Conservation (phyloP, 352 stramenopile species). For the Globisporangium viniferum region DNA sequence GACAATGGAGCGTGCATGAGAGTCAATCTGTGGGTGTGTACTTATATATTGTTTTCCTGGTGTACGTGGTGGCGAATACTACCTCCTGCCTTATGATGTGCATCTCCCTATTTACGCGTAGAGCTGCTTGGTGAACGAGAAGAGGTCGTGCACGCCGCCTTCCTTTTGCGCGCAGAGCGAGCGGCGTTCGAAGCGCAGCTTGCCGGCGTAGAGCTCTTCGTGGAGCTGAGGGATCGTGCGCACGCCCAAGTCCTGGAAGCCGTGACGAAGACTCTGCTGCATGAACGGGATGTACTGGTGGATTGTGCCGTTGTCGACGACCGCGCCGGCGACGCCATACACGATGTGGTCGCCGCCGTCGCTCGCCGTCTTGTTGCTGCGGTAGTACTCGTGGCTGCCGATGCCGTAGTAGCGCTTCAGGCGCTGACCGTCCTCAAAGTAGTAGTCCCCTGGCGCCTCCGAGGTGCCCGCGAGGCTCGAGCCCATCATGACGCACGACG, state of each 20-base stretch:
- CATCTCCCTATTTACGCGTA: slow-evolving; percentile 36
- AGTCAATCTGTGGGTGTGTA: not conserved
- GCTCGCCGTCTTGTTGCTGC: slow-evolving; percentile 39
- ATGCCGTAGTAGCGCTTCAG: slow-evolving; percentile 99
- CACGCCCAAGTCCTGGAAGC: slow-evolving; percentile 96
- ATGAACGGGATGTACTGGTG: slow-evolving; percentile 98
- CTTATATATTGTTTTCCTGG: not conserved
- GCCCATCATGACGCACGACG: slow-evolving; percentile 99
- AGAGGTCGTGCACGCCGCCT: slow-evolving; percentile 96
- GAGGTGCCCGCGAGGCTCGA: slow-evolving; percentile 97
- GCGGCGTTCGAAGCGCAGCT: slow-evolving; percentile 94
- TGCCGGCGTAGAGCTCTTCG: slow-evolving; percentile 56
- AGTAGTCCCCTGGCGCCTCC: slow-evolving; percentile 98
- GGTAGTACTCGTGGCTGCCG: slow-evolving; percentile 94
- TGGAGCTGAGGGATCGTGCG: slow-evolving; percentile 86
- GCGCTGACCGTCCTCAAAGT: slow-evolving; percentile 98
- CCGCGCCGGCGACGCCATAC: slow-evolving; percentile 96
- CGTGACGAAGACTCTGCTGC: slow-evolving; percentile 95
- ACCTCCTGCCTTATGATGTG: not conserved
- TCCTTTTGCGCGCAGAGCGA: slow-evolving; percentile 97
- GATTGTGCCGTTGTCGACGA: slow-evolving; percentile 98
- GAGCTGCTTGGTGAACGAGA: slow-evolving; percentile 93
- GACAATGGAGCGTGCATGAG: not conserved
- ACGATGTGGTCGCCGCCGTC: slow-evolving; percentile 91
- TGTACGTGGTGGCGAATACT: not conserved